Evolutionary conservation across 768 basidiomycete species (phyloP), one percentile per base, ranked within the genome.

Genomic region (Gloeophyllum trabeum): DNA sequence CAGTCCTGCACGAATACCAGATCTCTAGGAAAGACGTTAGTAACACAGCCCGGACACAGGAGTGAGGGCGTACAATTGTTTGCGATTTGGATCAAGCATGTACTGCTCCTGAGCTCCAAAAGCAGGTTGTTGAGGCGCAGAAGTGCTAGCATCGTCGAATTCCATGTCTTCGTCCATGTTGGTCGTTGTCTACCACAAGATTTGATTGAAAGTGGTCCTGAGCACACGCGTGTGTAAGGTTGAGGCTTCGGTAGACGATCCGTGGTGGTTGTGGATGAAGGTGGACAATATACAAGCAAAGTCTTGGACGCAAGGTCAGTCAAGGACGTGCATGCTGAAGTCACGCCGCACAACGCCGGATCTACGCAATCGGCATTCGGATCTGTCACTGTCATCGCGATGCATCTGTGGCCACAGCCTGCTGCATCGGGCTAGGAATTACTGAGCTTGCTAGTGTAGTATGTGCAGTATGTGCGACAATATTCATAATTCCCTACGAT

Each of bases 1-100:
- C 91, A 93, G 63, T 96, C 91, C 58, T 94, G 88, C 16, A 96
- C 76, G 65, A 96, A 96, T 36, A 92, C 91, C 46, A 96, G 77
- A 63, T 96, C 92, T 46, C 88, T 91, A 57, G 16, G 21, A 24
- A 25, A 12, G 21, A n/a, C n/a, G n/a, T 40, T 21, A 35, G 38
- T 35, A 12, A 23, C 25, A 24, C 19, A 30, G 22, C 19, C 40
- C 35, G 26, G 41, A 25, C 22, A 24, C 14, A 16, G 32, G 14
- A n/a, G 19, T 14, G 19, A 39, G 35, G 42, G 44, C 56, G 41
- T 55, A 61, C n/a, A n/a, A n/a, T n/a, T n/a, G n/a, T n/a, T n/a
- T n/a, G n/a, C n/a, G n/a, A n/a, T n/a, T n/a, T n/a, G n/a, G n/a
- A n/a, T n/a, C n/a, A n/a, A n/a, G n/a, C n/a, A n/a, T 32, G 16